Evolutionary conservation across 176 grass and related monocot genomes (phyloP).

Genomic region (Dendrocalamus sinicus): DNA sequence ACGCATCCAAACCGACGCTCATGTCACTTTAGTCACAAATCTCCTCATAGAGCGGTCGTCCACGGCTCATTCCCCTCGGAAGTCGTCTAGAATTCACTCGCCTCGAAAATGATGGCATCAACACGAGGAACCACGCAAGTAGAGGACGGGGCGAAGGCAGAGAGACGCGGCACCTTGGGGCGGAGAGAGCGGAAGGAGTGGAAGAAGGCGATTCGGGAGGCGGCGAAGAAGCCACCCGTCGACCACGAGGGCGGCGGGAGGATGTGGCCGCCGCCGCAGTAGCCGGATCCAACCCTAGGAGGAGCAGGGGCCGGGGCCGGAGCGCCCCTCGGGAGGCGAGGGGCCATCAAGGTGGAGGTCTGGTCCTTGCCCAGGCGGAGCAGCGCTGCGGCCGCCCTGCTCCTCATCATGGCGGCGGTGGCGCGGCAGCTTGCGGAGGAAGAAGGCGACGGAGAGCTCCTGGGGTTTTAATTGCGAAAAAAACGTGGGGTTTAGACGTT

Average conservation of each 20-base stretch:
- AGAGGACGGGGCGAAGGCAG: neutral
- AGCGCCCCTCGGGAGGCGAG: constrained; percentile 22
- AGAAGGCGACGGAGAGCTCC: constrained; percentile 4
- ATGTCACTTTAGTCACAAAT: neutral
- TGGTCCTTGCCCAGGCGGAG: constrained; percentile 65
- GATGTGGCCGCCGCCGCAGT: constrained; percentile 6
- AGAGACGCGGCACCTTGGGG: constrained; percentile 39
- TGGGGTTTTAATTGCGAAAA: neutral
- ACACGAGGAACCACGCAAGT: neutral
- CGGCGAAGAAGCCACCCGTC: neutral
- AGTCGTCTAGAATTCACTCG: neutral
- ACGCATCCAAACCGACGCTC: neutral
- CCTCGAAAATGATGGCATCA: neutral
- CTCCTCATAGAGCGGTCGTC: neutral
- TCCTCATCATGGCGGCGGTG: constrained; percentile 43
- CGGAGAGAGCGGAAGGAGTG: constrained; percentile 54
- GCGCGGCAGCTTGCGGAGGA: constrained; percentile 39
- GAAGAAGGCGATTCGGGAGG: constrained; percentile 38
- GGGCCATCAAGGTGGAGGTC: constrained; percentile 4
- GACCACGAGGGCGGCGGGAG: neutral
- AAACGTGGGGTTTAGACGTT: constrained; percentile 41
- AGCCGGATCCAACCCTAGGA: constrained; percentile 48
- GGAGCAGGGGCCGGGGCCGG: constrained; percentile 22
- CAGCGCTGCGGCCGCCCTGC: constrained; percentile 61
- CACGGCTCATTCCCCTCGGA: neutral